phyloP scores from a whole-genome alignment of 139 green algal species.

The Diplosphaera chodatii region DNA sequence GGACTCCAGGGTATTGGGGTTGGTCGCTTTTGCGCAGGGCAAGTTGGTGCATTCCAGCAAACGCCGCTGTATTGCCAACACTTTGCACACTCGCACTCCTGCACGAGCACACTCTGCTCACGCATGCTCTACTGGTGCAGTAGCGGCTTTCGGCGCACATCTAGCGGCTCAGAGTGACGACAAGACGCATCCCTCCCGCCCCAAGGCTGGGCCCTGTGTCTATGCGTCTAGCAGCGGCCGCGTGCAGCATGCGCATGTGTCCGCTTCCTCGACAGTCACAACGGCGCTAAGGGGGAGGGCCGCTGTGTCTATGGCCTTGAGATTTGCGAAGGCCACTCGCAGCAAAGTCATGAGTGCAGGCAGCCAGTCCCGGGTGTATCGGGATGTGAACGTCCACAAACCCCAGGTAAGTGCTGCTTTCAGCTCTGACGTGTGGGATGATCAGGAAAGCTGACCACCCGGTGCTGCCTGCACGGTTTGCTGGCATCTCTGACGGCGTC shows the following conservation, averaged over 20 bases:
- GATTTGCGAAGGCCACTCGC: slow-evolving; percentile 18
- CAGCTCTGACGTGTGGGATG: too few relatives aligned
- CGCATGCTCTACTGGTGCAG: too few relatives aligned
- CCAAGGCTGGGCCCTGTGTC: too few relatives aligned
- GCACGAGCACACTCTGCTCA: too few relatives aligned
- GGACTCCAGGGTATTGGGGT: too few relatives aligned
- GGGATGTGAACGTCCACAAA: slow-evolving; percentile 76
- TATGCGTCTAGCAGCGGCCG: background rate
- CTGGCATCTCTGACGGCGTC: too few relatives aligned
- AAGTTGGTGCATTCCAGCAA: too few relatives aligned
- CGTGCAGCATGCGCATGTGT: background rate
- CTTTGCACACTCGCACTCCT: too few relatives aligned
- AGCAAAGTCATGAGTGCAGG: slow-evolving; percentile 15
- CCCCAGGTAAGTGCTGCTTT: slow-evolving; percentile 3
- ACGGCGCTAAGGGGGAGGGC: background rate
- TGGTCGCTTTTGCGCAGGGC: too few relatives aligned
- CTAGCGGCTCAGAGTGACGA: background rate
- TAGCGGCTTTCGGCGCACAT: background rate
- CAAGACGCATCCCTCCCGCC: slow-evolving; percentile 1
- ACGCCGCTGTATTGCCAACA: too few relatives aligned
- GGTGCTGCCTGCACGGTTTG: too few relatives aligned
- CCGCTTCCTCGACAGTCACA: background rate
- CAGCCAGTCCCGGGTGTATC: slow-evolving; percentile 56
- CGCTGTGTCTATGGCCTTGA: slow-evolving; percentile 7
- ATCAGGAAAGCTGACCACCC: too few relatives aligned